phyloP scores from a whole-genome alignment of 106 monocot species.

The Agapanthus africanus region DNA sequence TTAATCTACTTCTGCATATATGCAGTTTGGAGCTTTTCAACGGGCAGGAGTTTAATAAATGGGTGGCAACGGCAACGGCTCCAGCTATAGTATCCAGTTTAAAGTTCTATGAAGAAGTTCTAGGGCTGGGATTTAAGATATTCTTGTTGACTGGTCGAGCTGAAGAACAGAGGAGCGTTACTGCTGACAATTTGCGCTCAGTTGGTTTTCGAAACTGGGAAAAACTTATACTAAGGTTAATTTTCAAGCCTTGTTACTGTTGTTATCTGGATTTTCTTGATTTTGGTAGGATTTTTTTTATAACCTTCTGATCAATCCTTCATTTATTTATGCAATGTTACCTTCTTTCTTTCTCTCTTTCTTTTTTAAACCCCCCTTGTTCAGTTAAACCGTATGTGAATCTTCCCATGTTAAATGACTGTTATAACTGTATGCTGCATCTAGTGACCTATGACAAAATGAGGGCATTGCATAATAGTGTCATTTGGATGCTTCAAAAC shows the following conservation, averaged over 20 bases:
- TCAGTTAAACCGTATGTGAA: background rate
- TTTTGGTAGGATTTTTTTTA: background rate
- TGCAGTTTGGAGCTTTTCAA: constrained; percentile 69
- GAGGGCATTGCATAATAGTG: background rate
- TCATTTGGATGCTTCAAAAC: background rate
- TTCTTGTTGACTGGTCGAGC: constrained; percentile 69
- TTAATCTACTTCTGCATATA: background rate
- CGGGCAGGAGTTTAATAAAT: constrained; percentile 50
- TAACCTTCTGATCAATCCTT: background rate
- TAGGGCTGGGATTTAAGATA: constrained; percentile 54
- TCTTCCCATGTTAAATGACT: background rate
- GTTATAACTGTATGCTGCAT: background rate
- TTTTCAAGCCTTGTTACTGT: background rate
- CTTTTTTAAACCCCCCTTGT: background rate
- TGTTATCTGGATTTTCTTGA: background rate
- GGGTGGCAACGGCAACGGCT: constrained; percentile 62
- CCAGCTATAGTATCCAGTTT: constrained; percentile 62
- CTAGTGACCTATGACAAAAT: background rate
- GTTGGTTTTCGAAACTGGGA: constrained; percentile 66
- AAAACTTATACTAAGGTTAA: constrained; percentile 71
- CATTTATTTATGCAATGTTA: background rate
- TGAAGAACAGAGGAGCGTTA: constrained; percentile 56
- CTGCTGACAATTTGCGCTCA: constrained; percentile 44
- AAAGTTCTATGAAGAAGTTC: constrained; percentile 54
- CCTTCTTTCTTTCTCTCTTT: no score